A percentile compares a stretch with the other conserved stretches of the same genome.
phyloP scores from a whole-genome alignment of 2,329 filamentous ascomycete genomes.

The Raffaelea arxii region DNA sequence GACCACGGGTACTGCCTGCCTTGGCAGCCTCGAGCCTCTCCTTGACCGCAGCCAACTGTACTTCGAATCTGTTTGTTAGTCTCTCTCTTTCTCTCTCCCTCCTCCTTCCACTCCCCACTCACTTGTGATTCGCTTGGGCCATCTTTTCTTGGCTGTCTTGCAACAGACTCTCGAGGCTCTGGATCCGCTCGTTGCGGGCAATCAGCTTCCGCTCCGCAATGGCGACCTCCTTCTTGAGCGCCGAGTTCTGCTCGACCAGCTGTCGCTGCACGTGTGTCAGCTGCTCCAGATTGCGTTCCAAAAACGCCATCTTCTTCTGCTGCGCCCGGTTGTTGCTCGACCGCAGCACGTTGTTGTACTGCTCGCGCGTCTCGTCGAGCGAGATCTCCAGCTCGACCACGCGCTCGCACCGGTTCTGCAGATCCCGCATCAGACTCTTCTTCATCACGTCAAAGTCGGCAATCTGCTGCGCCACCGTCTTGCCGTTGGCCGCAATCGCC shows the following conservation, averaged over 20 bases:
- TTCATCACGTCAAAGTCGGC: constrained; percentile 99
- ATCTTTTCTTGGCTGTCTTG: constrained; percentile 98
- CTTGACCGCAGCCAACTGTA: constrained; percentile 93
- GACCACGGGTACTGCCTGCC: constrained; percentile 75
- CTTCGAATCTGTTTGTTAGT: constrained; percentile 93
- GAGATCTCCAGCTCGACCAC: constrained; percentile 98
- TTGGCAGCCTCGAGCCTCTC: constrained; percentile 95
- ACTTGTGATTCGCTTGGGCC: constrained; percentile 95
- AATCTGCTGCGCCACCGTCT: constrained; percentile 95
- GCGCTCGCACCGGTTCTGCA: constrained; percentile 96
- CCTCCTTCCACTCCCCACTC: no score
- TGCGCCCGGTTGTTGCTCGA: constrained; percentile 97
- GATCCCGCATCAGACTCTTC: constrained; percentile 97
- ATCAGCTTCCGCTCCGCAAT: constrained; percentile 97
- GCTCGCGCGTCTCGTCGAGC: constrained; percentile 91
- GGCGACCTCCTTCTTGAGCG: constrained; percentile 96
- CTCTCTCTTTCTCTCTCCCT: no score
- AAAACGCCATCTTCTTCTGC: constrained; percentile 99
- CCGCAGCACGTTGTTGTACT: constrained; percentile 96
- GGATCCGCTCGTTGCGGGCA: constrained; percentile 91
- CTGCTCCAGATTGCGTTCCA: constrained; percentile 96
- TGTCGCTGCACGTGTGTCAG: constrained; percentile 95
- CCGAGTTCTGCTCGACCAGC: constrained; percentile 94
- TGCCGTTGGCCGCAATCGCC: constrained; percentile 54
- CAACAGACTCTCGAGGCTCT: constrained; percentile 81